Evolutionary conservation across 148 eudicot species (phyloP).

Genomic region (Vaccinium darrowii): DNA sequence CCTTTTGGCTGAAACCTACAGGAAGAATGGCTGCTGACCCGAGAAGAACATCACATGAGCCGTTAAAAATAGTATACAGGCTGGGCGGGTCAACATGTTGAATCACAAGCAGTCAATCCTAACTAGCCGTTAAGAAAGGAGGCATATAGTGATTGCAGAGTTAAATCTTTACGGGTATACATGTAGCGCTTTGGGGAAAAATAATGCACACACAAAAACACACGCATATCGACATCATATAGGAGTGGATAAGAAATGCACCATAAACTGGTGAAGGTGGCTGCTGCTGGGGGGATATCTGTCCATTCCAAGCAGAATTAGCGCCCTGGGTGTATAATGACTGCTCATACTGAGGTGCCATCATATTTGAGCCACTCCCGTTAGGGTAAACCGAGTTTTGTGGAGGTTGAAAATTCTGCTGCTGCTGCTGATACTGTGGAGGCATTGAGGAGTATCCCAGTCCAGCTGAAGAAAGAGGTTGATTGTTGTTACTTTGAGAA

Average conservation of each 20-base stretch:
- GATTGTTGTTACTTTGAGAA: constrained; percentile 42
- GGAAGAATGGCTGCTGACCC: too few species aligned
- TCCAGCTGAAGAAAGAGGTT: constrained; percentile 36
- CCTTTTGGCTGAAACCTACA: not conserved
- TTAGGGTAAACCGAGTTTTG: constrained; percentile 51
- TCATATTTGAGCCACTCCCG: constrained; percentile 51
- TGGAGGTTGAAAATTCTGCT: constrained; percentile 52
- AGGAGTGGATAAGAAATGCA: constrained; percentile 24
- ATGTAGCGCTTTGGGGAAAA: not conserved
- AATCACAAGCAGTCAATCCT: not conserved
- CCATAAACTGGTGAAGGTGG: constrained; percentile 62
- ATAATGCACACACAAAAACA: not conserved
- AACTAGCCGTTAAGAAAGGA: not conserved
- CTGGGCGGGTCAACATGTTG: not conserved
- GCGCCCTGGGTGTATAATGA: constrained; percentile 45
- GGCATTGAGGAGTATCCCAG: constrained; percentile 43
- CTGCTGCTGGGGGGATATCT: constrained; percentile 53
- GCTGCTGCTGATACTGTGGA: constrained; percentile 59
- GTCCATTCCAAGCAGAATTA: constrained; percentile 69
- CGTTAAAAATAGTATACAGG: not conserved
- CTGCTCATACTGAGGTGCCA: constrained; percentile 55
- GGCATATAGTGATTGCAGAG: not conserved
- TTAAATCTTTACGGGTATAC: not conserved
- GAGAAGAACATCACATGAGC: not conserved
- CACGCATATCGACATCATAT: not conserved